Base-by-base conservation (phyloP, 140 eudicot species). In the Ambrosia hybrid region DNA sequence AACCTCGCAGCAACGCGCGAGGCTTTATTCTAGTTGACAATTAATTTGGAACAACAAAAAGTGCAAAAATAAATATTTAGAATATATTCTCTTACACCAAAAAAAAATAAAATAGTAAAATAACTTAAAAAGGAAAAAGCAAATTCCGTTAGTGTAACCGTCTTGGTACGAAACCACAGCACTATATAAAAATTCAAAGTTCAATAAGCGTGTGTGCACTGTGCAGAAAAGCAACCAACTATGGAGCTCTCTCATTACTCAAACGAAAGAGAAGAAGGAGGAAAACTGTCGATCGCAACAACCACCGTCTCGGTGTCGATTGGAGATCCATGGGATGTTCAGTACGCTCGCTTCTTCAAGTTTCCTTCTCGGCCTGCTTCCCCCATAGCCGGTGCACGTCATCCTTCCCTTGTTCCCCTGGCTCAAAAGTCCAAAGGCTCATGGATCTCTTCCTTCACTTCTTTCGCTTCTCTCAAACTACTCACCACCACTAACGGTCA, bases 271-370 rank as follows among this genome's bases (percentile, higher is more conserved):
- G 53, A 48, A 53, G 70, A 57, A 49, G 17, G 11, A 21, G 30
- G 30, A 52, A 36, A 65, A 3, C 58, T 34, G 65, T 33, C 77
- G n/a, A 10, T 78, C 45, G 12, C 30, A 45, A 72, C 82, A 1
- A 64, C 78, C 53, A 45, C 56, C 73, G 64, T 61, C 66, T 12
- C 30, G 0, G 30, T 21, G 30, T 12, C 73, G 1, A 71, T 79
- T 56, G 82, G 76, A 26, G 80, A 80, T 46, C 86, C 84, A 75
- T 87, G 86, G 86, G 77, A 78, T 43, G 89, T 88, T 12, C 85
- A 85, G 14, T 91, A 87, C 64, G 83, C 87, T 48, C 88, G 90
- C 26, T 84, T 76, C 90, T 75, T 91, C 82, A 71, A 41, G 80
- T 16, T 33, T 78, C 91, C 85, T 3, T 62, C 79, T 51, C 49